phyloP scores from a whole-genome alignment of 495 filamentous ascomycete species.

The Aspergillus bridgeri region DNA sequence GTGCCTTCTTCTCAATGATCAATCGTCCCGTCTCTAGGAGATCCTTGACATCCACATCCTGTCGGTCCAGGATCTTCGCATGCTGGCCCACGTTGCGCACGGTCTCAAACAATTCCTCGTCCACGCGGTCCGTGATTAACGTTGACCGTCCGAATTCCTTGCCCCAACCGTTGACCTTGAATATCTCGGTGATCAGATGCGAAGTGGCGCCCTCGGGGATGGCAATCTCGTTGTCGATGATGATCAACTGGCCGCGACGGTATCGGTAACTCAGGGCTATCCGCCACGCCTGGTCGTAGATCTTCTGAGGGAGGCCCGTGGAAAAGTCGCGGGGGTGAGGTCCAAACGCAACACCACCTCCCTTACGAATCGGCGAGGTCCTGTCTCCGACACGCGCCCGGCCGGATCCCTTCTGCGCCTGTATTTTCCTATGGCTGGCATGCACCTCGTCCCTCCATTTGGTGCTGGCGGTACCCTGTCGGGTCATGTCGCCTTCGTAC shows the following conservation, averaged over 20 bases:
- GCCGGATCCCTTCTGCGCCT: slow-evolving; percentile 82
- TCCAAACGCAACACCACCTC: slow-evolving; percentile 83
- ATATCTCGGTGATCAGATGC: slow-evolving; percentile 59
- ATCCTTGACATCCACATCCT: slow-evolving; percentile 91
- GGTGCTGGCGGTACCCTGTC: slow-evolving; percentile 80
- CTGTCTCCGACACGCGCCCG: slow-evolving; percentile 72
- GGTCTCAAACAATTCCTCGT: slow-evolving; percentile 39
- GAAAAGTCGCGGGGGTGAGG: slow-evolving; percentile 87
- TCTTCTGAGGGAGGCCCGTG: slow-evolving; percentile 76
- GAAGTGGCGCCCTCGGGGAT: slow-evolving; percentile 51
- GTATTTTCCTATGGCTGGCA: slow-evolving; percentile 73
- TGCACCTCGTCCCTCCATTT: slow-evolving; percentile 83
- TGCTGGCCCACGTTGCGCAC: slow-evolving; percentile 59
- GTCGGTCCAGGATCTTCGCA: slow-evolving; percentile 61
- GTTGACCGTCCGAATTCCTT: slow-evolving; percentile 66
- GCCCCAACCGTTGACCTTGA: slow-evolving; percentile 71
- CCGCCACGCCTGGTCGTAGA: slow-evolving; percentile 95
- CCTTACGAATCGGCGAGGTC: slow-evolving; percentile 77
- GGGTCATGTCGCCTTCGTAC: slow-evolving; percentile 86
- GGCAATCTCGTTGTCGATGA: slow-evolving; percentile 71
- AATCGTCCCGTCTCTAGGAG: slow-evolving; percentile 78
- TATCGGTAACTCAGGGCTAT: slow-evolving; percentile 92
- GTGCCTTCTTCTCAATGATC: slow-evolving; percentile 78
- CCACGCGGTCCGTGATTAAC: slow-evolving; percentile 59
- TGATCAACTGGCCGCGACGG: slow-evolving; percentile 75